Percentiles rank a stretch among this genome's conserved stretches.
These are phyloP conservation scores for Lipomyces kockii DNA, from an alignment of 805 yeast genomes.

Conservation along the genomic window DNA sequence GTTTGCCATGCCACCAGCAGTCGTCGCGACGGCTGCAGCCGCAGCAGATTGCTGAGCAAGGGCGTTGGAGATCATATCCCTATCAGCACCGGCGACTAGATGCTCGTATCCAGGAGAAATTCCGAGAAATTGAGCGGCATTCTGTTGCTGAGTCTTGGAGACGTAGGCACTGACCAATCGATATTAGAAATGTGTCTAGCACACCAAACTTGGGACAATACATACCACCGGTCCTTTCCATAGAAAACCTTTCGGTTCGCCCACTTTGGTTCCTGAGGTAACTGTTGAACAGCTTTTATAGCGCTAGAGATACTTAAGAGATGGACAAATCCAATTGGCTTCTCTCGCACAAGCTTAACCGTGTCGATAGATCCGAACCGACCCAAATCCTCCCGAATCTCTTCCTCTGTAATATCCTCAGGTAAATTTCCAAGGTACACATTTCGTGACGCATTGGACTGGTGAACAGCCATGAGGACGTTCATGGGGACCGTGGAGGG, in stretches of 20 bases:
- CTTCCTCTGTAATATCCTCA: constrained; percentile 67
- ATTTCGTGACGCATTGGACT: constrained; percentile 91
- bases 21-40: constrained; percentile 94
- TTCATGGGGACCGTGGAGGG: constrained; percentile 74
- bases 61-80: constrained; percentile 52
- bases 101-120: constrained; percentile 88
- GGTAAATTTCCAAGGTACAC: constrained; percentile 85
- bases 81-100: constrained; percentile 68
- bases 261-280: constrained; percentile 73
- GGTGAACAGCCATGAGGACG: constrained; percentile 73
- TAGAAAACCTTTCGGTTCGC: constrained; percentile 78
- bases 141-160: constrained; percentile 93
- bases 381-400: constrained; percentile 66
- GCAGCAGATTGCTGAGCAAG: constrained; percentile 93
- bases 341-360: constrained; percentile 76
- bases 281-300: constrained; percentile 77
- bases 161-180: constrained; percentile 64
- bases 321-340: constrained; percentile 81
- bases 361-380: constrained; percentile 85
- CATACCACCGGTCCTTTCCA: constrained; percentile 77
- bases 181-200: constrained; percentile 46
- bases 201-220: background rate
- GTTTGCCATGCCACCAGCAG: constrained; percentile 91
- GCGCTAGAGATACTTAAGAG: constrained; percentile 85
- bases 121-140: constrained; percentile 94